A percentile compares a stretch with the other conserved stretches of the same genome.
Conservation (phyloP, 768 basidiomycete genomes). For the Trametopsis cervina region DNA sequence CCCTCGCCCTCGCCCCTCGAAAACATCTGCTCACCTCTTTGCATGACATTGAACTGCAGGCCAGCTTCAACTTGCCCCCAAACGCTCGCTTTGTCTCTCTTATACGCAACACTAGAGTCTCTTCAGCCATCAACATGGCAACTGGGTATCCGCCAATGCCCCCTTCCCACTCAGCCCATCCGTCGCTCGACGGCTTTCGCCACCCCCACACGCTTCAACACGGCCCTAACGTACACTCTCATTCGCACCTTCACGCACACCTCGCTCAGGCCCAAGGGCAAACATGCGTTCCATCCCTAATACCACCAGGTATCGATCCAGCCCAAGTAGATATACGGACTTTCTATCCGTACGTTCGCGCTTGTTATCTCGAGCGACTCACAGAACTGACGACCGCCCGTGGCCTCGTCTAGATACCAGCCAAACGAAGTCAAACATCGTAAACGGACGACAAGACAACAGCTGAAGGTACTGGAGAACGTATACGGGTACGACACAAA, state of each 20-base stretch:
- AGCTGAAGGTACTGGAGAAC: slow-evolving; percentile 85
- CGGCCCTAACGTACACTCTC: not conserved
- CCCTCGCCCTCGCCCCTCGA: not conserved
- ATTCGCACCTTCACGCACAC: no score
- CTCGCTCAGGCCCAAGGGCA: not conserved
- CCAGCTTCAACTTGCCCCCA: not conserved
- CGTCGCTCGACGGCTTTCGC: not conserved
- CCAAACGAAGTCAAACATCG: slow-evolving; percentile 94
- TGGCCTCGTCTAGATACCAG: slow-evolving; percentile 11
- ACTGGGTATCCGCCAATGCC: not conserved
- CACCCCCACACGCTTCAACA: not conserved
- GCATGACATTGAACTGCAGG: not conserved
- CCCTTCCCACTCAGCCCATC: not conserved
- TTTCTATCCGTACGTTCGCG: slow-evolving; percentile 55
- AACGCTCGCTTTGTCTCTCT: no score
- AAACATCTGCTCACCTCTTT: not conserved
- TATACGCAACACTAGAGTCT: no score
- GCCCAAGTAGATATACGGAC: slow-evolving; percentile 71
- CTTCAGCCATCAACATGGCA: not conserved
- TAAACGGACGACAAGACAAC: slow-evolving; percentile 80
- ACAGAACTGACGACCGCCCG: no score
- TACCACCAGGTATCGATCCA: slow-evolving; percentile 54
- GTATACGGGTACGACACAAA: slow-evolving; percentile 88
- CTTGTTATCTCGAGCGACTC: slow-evolving; percentile 31
- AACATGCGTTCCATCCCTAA: slow-evolving; percentile 40